Conservation (phyloP, 106 monocot genomes). For the Platanthera guangdongensis region DNA sequence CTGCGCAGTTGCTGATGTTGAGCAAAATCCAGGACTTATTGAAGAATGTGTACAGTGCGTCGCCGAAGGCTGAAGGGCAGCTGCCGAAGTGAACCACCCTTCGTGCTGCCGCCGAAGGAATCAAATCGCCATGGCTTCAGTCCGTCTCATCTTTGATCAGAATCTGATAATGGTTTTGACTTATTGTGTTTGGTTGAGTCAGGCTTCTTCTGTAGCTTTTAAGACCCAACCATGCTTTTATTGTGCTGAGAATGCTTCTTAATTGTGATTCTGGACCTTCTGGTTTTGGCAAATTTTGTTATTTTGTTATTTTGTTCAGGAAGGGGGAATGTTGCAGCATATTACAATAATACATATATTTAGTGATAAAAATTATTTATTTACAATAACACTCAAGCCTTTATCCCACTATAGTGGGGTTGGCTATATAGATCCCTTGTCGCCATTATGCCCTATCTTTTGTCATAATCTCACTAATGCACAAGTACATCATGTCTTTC, state of each 20-base stretch:
- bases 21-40: conserved; percentile 84
- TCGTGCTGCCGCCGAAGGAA: too few species aligned
- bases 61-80: conserved; percentile 53
- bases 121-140: neutral
- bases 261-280: neutral
- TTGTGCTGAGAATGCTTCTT: neutral
- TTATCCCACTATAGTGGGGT: too few species aligned
- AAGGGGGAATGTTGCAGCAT: neutral
- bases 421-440: too few species aligned
- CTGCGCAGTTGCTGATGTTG: conserved; percentile 50
- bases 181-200: neutral
- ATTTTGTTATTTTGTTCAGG: neutral
- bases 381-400: too few species aligned
- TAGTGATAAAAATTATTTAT: too few species aligned
- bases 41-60: conserved; percentile 61
- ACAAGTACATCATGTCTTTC: too few species aligned
- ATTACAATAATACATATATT: neutral
- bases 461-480: too few species aligned
- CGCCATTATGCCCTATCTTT: too few species aligned
- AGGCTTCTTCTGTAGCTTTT: neutral
- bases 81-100: conserved; percentile 33
- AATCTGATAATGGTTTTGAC: neutral
- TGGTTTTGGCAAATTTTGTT: neutral
- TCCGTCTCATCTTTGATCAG: neutral
- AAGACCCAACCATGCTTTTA: neutral